Base-by-base conservation (phyloP, 441 rosid species). In the Aquilaria agallochum region DNA sequence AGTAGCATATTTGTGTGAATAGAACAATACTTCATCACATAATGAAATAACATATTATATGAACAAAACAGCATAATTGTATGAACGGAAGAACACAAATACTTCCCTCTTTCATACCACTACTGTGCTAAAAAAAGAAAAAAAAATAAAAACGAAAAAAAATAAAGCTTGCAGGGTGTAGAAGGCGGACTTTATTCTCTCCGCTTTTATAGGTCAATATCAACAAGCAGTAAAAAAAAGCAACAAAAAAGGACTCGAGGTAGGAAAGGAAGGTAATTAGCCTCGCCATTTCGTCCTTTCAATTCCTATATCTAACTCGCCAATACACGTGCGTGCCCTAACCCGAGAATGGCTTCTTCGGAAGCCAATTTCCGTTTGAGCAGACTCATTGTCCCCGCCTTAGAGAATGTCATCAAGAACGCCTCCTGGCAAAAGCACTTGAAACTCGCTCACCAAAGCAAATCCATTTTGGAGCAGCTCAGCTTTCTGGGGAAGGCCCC, bases 391-490 rank as follows among this genome's bases (percentile, higher is more conserved):
- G 79, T 71, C 60, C 99, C 97, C 11, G 92, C 96, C 60, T 70
- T 95, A 11, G 99, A 95, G 68, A 88, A 85, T 76, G 83, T 95
- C 70, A 65, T 90, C 9, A 90, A 92, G 72, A 90, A 92, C 72
- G 90, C 91, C 11, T 95, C 99, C 20, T 95, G 99, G 98, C 79
- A 98, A 31, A 95, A 95, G 67, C 98, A 95, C 84, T 90, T 98
- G 15, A 95, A 90, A 59, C 93, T 95, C 59, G 83, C 90, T 68
- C 89, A 83, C 63, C 89, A 95, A 74, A 92, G 98, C 82, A 95
- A 92, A 81, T 82, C 98, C 59, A 83, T 92, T 56, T 67, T 85
- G 63, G 97, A 88, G 30, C 74, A 68, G 46, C 80, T 95, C 56
- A 68, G 71, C 59, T 79, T 89, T 12, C 71, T 73, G 12, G 71